Evolutionary conservation across 352 stramenopile genomes (phyloP).

Genomic region (Phytopythium oedochilum): DNA sequence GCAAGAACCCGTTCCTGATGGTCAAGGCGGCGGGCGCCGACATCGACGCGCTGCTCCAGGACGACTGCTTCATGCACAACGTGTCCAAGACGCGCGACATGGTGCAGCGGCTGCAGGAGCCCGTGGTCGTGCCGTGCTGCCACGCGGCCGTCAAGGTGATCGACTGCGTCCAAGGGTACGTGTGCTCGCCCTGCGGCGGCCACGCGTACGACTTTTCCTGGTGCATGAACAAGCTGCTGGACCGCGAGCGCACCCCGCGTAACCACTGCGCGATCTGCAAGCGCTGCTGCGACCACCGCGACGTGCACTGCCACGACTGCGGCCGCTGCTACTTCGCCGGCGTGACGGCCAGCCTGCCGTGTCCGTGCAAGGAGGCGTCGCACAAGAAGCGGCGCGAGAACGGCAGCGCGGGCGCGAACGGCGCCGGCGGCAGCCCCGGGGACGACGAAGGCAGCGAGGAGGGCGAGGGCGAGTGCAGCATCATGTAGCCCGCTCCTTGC

Average conservation of each 20-base stretch:
- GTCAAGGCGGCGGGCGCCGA: conserved; percentile 71
- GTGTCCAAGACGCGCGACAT: conserved; percentile 84
- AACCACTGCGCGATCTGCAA: conserved; percentile 87
- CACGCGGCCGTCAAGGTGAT: conserved; percentile 53
- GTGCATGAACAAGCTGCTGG: conserved; percentile 79
- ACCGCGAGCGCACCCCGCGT: conserved; percentile 62
- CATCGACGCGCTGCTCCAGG: conserved; percentile 66
- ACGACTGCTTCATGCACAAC: conserved; percentile 87
- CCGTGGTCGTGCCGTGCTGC: conserved; percentile 63
- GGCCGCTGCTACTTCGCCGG: conserved; percentile 83
- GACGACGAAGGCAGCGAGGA: conserved; percentile 5
- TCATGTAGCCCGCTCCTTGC: conserved; percentile 40
- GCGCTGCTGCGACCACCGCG: conserved; percentile 81
- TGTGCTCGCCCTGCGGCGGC: conserved; percentile 33
- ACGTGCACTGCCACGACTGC: conserved; percentile 81
- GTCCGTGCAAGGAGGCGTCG: conserved; percentile 67
- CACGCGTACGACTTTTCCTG: conserved; percentile 74
- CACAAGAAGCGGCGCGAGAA: conserved; percentile 49
- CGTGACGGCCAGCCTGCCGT: conserved; percentile 69
- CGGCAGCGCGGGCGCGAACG: conserved; percentile 2
- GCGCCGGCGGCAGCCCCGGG: not conserved
- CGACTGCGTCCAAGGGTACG: conserved; percentile 71
- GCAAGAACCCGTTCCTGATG: conserved; percentile 85
- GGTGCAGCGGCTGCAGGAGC: conserved; percentile 66
- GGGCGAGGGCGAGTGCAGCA: conserved; percentile 66